Evolutionary conservation across 768 basidiomycete genomes (phyloP), one percentile per base, ranked within the genome.

Genomic region (Suillus hirtellus): DNA sequence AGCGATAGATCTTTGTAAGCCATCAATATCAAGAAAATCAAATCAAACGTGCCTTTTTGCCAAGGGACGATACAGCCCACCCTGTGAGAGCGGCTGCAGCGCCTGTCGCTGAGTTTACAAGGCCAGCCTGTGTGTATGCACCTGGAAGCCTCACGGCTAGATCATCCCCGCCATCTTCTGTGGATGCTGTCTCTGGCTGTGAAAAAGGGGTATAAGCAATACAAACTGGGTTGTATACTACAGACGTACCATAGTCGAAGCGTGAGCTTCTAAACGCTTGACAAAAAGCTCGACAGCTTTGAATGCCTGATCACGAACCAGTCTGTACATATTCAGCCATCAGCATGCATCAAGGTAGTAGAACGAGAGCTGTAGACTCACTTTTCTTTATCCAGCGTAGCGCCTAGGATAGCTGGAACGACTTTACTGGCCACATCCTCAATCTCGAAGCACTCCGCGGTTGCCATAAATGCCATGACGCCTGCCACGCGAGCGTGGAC

Each of bases 251-350:
- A 99, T 92, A 3, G 85, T 82, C 0, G 83, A 82, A 2, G 89
- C 92, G 68, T 97, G 84, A 9, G 79, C 83, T 71, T 97, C 94
- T 35, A 98, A 77, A 66, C 84, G 87, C 74, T 91, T 92, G 65
- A 96, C 80, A 70, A 97, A 95, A 55, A 96, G 78, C 49, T 93
- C 92, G 61, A 96, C 81, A 7, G 95, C 90, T 75, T 92, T 96
- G 82, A 96, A 98, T 2, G 93, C 96, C 70, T 98, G 96, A 75
- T 98, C 96, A 21, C 97, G 86, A 0, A 99, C 96, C 8, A 93
- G 75, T 68, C 96, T 99, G 68, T 1, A 24, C 6, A 60, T 21
- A 58, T 3, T 34, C 15, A 19, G 17, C 15, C 37, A 59, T 55
- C 60, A 63, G 37, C 19, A 34, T 62, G 47, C 4, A 21, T 10